Conservation (phyloP, 1,284 basidiomycete species). For the Leccinum glutinopallens region DNA sequence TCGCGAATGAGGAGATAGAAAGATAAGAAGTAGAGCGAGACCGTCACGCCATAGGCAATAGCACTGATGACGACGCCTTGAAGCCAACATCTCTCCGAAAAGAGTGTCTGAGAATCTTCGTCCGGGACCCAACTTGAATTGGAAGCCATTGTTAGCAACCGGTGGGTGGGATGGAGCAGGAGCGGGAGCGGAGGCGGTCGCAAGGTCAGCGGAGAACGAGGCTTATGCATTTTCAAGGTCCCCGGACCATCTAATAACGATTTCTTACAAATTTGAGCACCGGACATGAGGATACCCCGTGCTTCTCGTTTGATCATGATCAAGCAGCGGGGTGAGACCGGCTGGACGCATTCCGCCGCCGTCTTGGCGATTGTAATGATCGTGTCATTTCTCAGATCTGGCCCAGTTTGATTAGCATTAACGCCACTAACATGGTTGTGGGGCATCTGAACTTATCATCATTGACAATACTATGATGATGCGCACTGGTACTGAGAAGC, state of each 20-base stretch:
- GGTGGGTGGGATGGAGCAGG: neutral
- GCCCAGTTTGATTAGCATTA: neutral
- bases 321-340: neutral
- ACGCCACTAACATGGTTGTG: neutral
- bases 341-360: neutral
- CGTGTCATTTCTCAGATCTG: neutral
- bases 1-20: slow-evolving; percentile 16
- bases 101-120: slow-evolving; percentile 17
- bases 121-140: slow-evolving; percentile 24
- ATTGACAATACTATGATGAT: neutral
- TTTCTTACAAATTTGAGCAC: neutral
- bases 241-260: neutral
- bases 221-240: neutral
- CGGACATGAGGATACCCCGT: neutral
- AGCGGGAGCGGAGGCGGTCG: neutral
- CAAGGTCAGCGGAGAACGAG: neutral
- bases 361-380: neutral
- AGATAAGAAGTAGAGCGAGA: slow-evolving; percentile 19
- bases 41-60: slow-evolving; percentile 18
- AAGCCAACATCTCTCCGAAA: slow-evolving; percentile 25
- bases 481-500: too few species aligned
- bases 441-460: neutral
- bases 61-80: slow-evolving; percentile 23
- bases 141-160: slow-evolving; percentile 13
- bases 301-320: neutral